phyloP scores from a whole-genome alignment of 352 stramenopile genomes.

The Pythium volutum region DNA sequence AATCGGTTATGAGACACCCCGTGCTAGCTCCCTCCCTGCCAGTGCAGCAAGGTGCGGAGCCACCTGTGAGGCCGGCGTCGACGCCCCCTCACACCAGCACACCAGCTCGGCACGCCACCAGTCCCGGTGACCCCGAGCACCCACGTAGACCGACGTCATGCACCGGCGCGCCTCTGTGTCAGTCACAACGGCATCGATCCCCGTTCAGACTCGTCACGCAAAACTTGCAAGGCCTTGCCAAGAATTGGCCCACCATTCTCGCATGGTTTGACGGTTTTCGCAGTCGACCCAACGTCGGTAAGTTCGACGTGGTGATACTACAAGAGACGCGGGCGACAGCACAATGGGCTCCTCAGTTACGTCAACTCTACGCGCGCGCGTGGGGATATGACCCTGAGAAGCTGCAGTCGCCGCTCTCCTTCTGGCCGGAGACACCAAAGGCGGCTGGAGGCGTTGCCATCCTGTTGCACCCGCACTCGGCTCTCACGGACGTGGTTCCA shows the following conservation, averaged over 20 bases:
- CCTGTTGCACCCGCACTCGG: background rate
- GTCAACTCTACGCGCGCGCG: background rate
- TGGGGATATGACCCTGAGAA: background rate
- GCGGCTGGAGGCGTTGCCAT: background rate
- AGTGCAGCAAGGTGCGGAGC: background rate
- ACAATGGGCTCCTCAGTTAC: background rate
- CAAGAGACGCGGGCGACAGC: slow-evolving; percentile 1
- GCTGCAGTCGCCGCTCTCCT: background rate
- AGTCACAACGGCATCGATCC: background rate
- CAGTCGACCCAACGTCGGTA: background rate
- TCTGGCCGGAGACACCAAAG: background rate
- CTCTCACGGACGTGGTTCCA: background rate
- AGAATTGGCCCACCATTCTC: background rate
- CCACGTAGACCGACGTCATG: background rate
- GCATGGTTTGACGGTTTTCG: background rate
- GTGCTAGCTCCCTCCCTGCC: background rate
- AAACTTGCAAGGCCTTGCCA: background rate
- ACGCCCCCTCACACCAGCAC: slow-evolving; percentile 3
- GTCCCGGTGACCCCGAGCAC: background rate
- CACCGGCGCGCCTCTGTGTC: background rate
- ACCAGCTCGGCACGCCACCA: background rate
- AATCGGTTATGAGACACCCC: background rate
- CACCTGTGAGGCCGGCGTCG: background rate
- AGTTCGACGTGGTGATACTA: background rate
- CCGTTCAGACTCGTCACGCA: background rate